phyloP scores from a whole-genome alignment of 768 basidiomycete genomes.

The Cystoderma amianthinum region DNA sequence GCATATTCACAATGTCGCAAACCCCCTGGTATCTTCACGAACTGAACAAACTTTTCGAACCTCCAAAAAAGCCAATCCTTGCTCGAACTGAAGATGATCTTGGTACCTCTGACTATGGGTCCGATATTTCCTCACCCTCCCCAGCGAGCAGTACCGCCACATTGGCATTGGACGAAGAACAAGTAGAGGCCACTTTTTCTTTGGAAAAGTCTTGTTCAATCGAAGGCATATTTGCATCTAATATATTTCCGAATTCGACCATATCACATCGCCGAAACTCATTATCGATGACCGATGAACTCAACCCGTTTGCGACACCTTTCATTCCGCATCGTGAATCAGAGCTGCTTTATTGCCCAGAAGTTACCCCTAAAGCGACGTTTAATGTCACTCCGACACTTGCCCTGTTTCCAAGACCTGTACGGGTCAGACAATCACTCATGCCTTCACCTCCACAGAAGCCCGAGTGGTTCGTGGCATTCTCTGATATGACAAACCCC shows the following conservation, averaged over 20 bases:
- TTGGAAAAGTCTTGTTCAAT: too few species aligned
- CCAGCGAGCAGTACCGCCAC: not conserved
- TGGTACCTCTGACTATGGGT: not conserved
- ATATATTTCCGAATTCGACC: too few species aligned
- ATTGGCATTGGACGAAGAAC: not conserved
- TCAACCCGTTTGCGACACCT: not conserved
- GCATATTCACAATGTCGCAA: not conserved
- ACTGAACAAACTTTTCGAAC: not conserved
- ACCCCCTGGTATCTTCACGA: not conserved
- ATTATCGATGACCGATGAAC: not conserved
- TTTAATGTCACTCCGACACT: not conserved
- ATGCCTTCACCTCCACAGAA: not conserved
- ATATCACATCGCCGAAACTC: too few species aligned
- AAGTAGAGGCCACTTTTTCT: not conserved
- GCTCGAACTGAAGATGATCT: not conserved
- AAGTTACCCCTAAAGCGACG: not conserved
- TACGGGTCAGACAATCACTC: not conserved
- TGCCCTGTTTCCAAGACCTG: not conserved
- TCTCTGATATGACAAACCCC: not conserved
- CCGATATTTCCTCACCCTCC: not conserved
- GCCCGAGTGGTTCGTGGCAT: not conserved
- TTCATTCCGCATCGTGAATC: not conserved
- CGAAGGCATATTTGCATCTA: too few species aligned
- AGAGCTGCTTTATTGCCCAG: not conserved
- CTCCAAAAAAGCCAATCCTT: not conserved